phyloP scores from a whole-genome alignment of 2,329 filamentous ascomycete genomes.

The Annulohypoxylon truncatum region DNA sequence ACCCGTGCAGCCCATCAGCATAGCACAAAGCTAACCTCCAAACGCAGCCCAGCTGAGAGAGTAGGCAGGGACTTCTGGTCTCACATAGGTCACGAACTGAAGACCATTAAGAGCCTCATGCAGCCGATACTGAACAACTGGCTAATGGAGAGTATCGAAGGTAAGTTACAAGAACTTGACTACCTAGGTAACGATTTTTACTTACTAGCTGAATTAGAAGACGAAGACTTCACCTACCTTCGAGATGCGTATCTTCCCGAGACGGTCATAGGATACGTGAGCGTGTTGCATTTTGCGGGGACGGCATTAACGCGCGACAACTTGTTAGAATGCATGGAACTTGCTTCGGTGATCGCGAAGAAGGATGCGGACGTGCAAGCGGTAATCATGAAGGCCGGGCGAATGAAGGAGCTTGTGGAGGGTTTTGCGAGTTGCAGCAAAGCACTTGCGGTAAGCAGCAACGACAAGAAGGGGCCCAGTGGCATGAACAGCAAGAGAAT shows the following conservation, averaged over 20 bases:
- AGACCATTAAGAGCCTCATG: conserved; percentile 66
- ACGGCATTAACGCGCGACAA: conserved; percentile 79
- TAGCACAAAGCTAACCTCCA: conserved; percentile 45
- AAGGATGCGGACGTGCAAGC: conserved; percentile 73
- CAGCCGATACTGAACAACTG: conserved; percentile 72
- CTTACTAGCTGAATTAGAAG: conserved; percentile 55
- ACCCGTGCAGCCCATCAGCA: not conserved
- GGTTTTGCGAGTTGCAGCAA: conserved; percentile 82
- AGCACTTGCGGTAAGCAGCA: conserved; percentile 69
- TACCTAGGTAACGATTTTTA: not conserved
- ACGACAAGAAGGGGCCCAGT: conserved; percentile 64
- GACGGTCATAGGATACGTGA: conserved; percentile 84
- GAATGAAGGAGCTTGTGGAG: conserved; percentile 81
- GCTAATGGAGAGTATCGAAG: conserved; percentile 66
- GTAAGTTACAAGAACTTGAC: conserved; percentile 54
- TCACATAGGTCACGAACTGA: conserved; percentile 65
- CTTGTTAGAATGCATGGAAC: conserved; percentile 86
- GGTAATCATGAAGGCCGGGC: conserved; percentile 71
- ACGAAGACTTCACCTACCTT: conserved; percentile 71
- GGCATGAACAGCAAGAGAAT: conserved; percentile 70
- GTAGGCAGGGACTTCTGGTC: conserved; percentile 62
- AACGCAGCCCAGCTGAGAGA: conserved; percentile 48
- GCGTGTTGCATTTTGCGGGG: conserved; percentile 82
- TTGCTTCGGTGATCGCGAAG: conserved; percentile 80
- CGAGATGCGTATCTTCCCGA: conserved; percentile 87